Conservation (phyloP, 1,139 yeast species). For the Schwanniomyces etchellsii region DNA sequence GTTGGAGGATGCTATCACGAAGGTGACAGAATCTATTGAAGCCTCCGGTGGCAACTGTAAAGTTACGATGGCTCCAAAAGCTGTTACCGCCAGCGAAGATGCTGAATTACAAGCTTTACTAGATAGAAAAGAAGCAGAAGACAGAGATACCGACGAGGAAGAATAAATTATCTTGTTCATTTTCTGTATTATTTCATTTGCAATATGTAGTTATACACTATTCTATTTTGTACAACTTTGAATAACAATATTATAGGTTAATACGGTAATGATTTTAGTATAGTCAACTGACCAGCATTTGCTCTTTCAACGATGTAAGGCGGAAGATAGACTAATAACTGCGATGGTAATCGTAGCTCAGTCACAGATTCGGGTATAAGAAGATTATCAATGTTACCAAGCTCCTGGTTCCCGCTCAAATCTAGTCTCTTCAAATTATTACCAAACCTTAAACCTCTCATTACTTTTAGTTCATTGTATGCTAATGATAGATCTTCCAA, state of each 20-base stretch:
- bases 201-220: conserved; percentile 1
- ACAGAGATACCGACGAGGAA: conserved; percentile 38
- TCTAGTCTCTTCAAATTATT: conserved; percentile 29
- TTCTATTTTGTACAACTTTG: conserved; percentile 6
- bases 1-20: conserved; percentile 73
- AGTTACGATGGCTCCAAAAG: conserved; percentile 97
- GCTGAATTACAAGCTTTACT: conserved; percentile 94
- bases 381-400: conserved; percentile 33
- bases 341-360: conserved; percentile 33
- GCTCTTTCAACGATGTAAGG: conserved; percentile 37
- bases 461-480: conserved; percentile 35
- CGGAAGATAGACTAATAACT: conserved; percentile 32
- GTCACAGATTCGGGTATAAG: conserved; percentile 33
- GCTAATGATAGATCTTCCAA: conserved; percentile 30
- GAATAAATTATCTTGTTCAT: too few species aligned
- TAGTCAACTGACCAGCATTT: conserved; percentile 26
- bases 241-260: conserved; percentile 6
- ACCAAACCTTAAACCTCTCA: conserved; percentile 35
- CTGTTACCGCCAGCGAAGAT: conserved; percentile 97
- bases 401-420: conserved; percentile 40
- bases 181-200: conserved; percentile 1
- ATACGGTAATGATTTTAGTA: conserved; percentile 24
- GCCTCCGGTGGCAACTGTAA: conserved; percentile 82
- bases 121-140: conserved; percentile 49
- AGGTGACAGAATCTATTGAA: conserved; percentile 64